A percentile compares a stretch with the other conserved stretches of the same genome.
These are phyloP conservation scores for Heritiera fomes DNA, from an alignment of 345 rosid species.

Conservation along the genomic window DNA sequence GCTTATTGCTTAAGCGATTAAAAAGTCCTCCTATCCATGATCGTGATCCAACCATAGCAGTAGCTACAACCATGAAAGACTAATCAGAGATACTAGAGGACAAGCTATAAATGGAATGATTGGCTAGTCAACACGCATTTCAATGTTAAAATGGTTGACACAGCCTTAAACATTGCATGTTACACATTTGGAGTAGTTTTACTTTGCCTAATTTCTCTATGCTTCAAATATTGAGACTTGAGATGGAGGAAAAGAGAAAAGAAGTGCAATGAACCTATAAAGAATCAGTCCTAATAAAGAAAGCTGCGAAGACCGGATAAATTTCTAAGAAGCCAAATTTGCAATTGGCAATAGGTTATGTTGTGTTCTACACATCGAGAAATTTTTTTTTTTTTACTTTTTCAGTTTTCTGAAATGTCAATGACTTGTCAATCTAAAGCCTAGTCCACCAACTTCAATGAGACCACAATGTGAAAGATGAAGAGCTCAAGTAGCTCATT, in stretches of 20 bases:
- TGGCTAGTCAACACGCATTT: neutral
- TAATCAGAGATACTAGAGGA: conserved; percentile 22
- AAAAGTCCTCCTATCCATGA: conserved; percentile 93
- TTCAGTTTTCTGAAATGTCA: neutral
- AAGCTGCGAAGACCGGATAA: neutral
- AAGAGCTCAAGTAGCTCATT: neutral
- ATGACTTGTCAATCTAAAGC: neutral
- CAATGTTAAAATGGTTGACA: neutral
- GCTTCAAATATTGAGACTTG: neutral
- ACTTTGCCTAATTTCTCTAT: neutral
- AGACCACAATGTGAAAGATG: neutral
- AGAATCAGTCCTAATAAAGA: neutral
- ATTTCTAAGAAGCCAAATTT: neutral
- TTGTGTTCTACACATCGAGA: neutral
- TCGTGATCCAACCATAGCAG: conserved; percentile 92
- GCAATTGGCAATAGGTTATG: neutral
- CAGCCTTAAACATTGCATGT: neutral
- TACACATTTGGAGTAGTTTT: neutral
- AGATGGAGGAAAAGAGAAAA: neutral
- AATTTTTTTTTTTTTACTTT: neutral
- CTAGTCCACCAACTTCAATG: neutral
- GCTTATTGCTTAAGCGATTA: conserved; percentile 59
- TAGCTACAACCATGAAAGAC: conserved; percentile 51
- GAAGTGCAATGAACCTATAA: neutral
- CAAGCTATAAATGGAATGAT: neutral